Percentiles rank a stretch among this genome's conserved stretches.
phyloP scores from a whole-genome alignment of 306 rosid genomes.

The Fragaria ananassa region DNA sequence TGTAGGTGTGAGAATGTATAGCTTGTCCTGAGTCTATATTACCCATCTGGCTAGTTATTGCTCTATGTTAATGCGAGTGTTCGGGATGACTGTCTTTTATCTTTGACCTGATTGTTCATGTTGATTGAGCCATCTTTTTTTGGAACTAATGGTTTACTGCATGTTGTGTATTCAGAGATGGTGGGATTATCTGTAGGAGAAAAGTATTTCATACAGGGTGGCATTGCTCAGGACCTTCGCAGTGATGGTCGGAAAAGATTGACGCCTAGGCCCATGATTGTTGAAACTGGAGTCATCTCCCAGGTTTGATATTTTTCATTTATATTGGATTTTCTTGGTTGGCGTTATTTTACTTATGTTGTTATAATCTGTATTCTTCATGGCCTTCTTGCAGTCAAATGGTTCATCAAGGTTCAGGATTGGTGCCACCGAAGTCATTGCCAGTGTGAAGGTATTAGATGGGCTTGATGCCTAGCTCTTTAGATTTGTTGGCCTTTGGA shows the following conservation, averaged over 20 bases:
- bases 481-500: background rate
- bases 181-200: conserved; percentile 76
- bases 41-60: background rate
- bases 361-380: conserved; percentile 11
- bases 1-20: background rate
- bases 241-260: conserved; percentile 82
- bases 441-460: conserved; percentile 72
- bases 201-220: conserved; percentile 65
- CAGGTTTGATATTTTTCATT: conserved; percentile 36
- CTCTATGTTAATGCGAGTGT: background rate
- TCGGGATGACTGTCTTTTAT: background rate
- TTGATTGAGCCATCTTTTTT: background rate
- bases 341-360: background rate
- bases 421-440: conserved; percentile 80
- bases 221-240: conserved; percentile 87
- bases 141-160: background rate
- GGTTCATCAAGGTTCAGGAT: conserved; percentile 84
- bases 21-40: background rate
- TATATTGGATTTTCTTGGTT: background rate
- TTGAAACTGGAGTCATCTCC: conserved; percentile 79
- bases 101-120: background rate
- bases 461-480: conserved; percentile 5
- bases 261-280: conserved; percentile 54
- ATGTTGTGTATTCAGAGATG: conserved; percentile 31
- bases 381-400: conserved; percentile 53